phyloP scores from a whole-genome alignment of 345 rosid genomes.

The Eucalyptus regnans region DNA sequence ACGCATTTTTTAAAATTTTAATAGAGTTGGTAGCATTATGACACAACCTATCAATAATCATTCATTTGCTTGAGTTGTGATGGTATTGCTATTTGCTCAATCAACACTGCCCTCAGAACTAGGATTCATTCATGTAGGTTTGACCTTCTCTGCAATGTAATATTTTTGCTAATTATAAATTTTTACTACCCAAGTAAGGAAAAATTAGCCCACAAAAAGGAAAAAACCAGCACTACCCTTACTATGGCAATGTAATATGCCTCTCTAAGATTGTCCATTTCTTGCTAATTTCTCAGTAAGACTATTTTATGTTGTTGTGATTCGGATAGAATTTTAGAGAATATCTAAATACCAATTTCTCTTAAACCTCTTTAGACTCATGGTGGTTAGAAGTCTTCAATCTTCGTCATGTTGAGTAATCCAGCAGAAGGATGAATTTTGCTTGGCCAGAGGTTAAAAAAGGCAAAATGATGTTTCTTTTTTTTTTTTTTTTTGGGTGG shows the following conservation, averaged over 20 bases:
- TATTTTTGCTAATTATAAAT: background rate
- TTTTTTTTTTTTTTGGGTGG: no score
- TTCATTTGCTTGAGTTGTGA: background rate
- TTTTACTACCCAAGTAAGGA: background rate
- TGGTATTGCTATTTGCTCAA: background rate
- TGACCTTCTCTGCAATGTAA: background rate
- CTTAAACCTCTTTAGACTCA: background rate
- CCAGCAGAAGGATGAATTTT: background rate
- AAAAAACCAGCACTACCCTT: background rate
- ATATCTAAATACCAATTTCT: background rate
- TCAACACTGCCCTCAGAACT: background rate
- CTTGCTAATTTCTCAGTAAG: background rate
- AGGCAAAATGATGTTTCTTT: no score
- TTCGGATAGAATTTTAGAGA: background rate
- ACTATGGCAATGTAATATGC: background rate
- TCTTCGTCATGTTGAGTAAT: background rate
- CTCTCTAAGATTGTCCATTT: background rate
- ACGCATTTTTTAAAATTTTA: fast-evolving
- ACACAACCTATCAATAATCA: background rate
- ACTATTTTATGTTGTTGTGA: background rate
- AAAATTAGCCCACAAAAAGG: background rate
- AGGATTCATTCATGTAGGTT: background rate
- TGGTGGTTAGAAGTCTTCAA: background rate
- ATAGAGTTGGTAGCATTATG: fast-evolving
- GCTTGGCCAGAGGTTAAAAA: background rate